Evolutionary conservation across 2,329 filamentous ascomycete genomes (phyloP), one percentile per base, ranked within the genome.

Genomic region (Proliferodiscus dingleyae): DNA sequence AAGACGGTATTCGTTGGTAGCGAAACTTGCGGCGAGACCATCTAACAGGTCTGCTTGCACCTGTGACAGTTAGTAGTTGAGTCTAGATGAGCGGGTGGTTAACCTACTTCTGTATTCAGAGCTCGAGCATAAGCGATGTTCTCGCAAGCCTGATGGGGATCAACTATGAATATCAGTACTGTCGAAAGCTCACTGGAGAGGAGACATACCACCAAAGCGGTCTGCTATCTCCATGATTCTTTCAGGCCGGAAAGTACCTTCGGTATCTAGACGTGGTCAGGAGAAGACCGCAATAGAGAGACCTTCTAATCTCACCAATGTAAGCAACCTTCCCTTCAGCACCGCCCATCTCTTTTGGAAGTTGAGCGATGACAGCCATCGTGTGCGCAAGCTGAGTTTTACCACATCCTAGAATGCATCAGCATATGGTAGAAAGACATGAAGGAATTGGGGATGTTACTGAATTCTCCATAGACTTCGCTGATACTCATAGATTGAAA

Each of bases 401-500:
- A 48, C 82, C 81, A 60, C 81, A 85, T 52, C 68, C 68, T 71
- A 23, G 7, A 32, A 5, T 10, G 9, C 2, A 21, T 53, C 34
- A 48, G 41, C 15, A 24, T 6, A 9, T 30, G 13, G 22, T 15
- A 36, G 23, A 23, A 15, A 9, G 2, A 15, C 13, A 8, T n/a
- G 1, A 16, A 18, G 42, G 34, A 13, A 26, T 3, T 15, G 18
- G 11, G 6, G 16, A 23, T 36, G 52, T 46, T 57, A 66, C 77
- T 72, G 54, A 75, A 81, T 56, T 81, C 77, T 50, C 77, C 77
- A 62, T 74, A 81, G 21, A 80, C 73, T 58, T 81, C 81, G 53
- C 76, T 84, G 61, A 85, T 82, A 58, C 80, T 83, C 76, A 81
- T 80, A 34, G 80, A 85, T 62, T 84, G 79, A 54, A 85, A 85